Evolutionary conservation across 768 basidiomycete genomes (phyloP).

Genomic region (Stropharia rugosoannulata): DNA sequence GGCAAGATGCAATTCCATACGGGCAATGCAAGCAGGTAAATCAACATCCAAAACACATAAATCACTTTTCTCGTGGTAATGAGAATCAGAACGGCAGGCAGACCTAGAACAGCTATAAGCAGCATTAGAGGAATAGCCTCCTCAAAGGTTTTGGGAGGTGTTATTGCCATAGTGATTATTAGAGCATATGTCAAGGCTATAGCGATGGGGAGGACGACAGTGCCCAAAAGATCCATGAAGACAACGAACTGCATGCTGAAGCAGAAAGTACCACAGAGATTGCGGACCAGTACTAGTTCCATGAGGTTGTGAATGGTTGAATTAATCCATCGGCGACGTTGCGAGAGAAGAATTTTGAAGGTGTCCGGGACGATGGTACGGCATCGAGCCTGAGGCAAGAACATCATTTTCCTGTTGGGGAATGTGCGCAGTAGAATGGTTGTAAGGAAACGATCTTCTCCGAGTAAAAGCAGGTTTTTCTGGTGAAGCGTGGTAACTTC

Average conservation of each 20-base stretch:
- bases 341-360: conserved; percentile 89
- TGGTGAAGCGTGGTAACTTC: conserved; percentile 95
- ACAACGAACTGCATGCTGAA: conserved; percentile 99
- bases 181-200: conserved; percentile 89
- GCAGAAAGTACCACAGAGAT: conserved; percentile 98
- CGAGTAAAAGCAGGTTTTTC: conserved; percentile 94
- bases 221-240: conserved; percentile 93
- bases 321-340: conserved; percentile 99
- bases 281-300: conserved; percentile 96
- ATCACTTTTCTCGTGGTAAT: conserved; percentile 94
- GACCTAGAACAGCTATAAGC: conserved; percentile 86
- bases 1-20: conserved; percentile 96
- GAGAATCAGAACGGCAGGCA: conserved; percentile 89
- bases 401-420: conserved; percentile 99
- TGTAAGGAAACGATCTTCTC: conserved; percentile 98
- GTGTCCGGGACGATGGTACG: conserved; percentile 96
- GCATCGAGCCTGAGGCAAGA: conserved; percentile 93
- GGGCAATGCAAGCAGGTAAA: conserved; percentile 90
- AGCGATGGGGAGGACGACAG: conserved; percentile 91
- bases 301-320: conserved; percentile 99
- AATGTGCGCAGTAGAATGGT: conserved; percentile 96
- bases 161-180: conserved; percentile 75
- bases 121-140: conserved; percentile 94
- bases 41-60: conserved; percentile 97
- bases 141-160: conserved; percentile 81